These are phyloP conservation scores for Centrapalus pauciflorus DNA, from an alignment of 129 eudicot species.

Conservation along the genomic window DNA sequence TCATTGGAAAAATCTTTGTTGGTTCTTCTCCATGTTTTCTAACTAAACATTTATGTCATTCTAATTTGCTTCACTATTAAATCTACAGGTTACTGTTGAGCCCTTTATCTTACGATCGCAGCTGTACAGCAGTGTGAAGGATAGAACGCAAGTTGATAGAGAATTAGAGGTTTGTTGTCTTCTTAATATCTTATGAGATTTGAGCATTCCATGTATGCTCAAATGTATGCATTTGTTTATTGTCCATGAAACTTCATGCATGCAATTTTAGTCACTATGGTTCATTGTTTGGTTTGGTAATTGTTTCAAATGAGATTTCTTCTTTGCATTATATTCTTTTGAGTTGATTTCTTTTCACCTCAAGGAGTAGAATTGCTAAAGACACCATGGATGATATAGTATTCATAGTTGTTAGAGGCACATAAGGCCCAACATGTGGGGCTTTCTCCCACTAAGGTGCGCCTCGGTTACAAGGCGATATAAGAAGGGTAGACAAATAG, in stretches of 20 bases:
- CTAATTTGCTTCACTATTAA: slow-evolving; percentile 9
- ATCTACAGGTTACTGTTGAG: slow-evolving; percentile 57
- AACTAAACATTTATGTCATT: neutral
- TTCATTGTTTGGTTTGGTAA: neutral
- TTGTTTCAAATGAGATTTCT: neutral
- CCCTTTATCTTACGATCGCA: slow-evolving; percentile 85
- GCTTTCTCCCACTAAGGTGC: no score
- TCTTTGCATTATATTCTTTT: neutral
- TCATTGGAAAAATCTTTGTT: neutral
- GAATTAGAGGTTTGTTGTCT: slow-evolving; percentile 71
- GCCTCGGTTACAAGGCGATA: no score
- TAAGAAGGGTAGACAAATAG: no score
- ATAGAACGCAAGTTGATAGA: slow-evolving; percentile 92
- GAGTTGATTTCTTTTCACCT: neutral
- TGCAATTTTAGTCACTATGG: neutral
- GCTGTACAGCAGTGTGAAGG: slow-evolving; percentile 87
- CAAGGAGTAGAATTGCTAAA: neutral
- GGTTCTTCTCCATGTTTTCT: neutral
- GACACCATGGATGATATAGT: neutral
- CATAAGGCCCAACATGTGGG: no score
- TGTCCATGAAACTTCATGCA: neutral
- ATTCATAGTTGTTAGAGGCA: no score
- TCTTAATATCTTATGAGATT: neutral
- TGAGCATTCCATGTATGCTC: neutral
- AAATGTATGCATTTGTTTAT: neutral